A percentile compares a stretch with the other conserved stretches of the same genome.
Conservation (phyloP, 2,329 filamentous ascomycete genomes). For the Colletotrichum simmondsii region DNA sequence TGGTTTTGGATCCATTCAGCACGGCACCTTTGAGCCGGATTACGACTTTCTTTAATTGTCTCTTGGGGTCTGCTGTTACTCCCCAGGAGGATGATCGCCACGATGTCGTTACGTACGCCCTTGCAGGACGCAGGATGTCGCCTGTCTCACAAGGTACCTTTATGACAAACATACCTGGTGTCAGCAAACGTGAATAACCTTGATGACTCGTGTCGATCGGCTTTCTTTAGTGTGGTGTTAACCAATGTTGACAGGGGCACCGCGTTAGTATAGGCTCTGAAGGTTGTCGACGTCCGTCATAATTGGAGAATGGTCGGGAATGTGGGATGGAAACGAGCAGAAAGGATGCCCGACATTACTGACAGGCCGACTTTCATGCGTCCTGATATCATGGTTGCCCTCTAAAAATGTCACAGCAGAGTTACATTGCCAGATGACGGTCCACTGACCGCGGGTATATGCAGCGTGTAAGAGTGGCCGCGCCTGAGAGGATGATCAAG, state of each 20-base stretch:
- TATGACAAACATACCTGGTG: background rate
- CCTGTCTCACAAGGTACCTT: background rate
- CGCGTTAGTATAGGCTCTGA: background rate
- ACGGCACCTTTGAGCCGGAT: constrained; percentile 13
- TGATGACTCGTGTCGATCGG: constrained; percentile 17
- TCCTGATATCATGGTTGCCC: background rate
- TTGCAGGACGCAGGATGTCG: background rate
- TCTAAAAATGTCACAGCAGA: background rate
- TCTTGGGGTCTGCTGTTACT: background rate
- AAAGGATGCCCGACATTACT: background rate
- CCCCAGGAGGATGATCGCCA: background rate
- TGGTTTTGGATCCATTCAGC: background rate
- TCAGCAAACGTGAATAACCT: background rate
- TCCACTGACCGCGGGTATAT: background rate
- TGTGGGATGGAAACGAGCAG: background rate
- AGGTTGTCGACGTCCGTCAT: background rate
- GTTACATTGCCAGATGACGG: background rate
- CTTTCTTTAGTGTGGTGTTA: background rate
- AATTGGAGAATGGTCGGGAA: background rate
- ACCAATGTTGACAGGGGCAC: background rate
- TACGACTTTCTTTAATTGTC: background rate
- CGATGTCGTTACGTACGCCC: background rate
- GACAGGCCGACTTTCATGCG: background rate
- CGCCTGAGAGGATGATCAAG: background rate
- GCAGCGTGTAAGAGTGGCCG: background rate